Conservation (phyloP, 169 alveolate genomes). For the Cryptosporidium tyzzeri region DNA sequence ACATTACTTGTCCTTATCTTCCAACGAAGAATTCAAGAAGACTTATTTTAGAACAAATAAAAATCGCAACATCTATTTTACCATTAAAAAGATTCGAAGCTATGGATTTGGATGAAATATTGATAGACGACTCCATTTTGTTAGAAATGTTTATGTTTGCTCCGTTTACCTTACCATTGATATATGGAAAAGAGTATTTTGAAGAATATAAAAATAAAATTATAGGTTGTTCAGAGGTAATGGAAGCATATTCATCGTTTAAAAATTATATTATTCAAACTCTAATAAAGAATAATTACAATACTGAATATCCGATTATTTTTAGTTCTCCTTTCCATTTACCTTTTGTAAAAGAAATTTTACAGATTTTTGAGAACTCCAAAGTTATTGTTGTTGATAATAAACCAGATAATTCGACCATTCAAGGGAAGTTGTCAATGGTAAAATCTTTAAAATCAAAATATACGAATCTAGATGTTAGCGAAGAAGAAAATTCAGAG, state of each 20-base stretch:
- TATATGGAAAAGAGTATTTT: constrained; percentile 15
- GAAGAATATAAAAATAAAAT: constrained; percentile 15
- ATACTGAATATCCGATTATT: constrained; percentile 9
- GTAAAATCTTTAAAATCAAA: not conserved
- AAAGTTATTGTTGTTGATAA: constrained; percentile 13
- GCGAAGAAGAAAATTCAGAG: not conserved
- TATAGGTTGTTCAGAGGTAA: not conserved
- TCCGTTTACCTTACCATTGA: constrained; percentile 24
- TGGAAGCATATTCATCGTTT: not conserved
- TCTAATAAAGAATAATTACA: not conserved
- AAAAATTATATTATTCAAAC: constrained; percentile 4
- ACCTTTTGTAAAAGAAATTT: constrained; percentile 28
- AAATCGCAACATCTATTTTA: constrained; percentile 4
- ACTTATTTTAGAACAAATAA: constrained; percentile 9
- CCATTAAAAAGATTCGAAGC: not conserved
- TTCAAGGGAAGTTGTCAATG: not conserved
- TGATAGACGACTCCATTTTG: constrained; percentile 22
- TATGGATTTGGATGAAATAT: not conserved
- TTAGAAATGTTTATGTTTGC: constrained; percentile 39
- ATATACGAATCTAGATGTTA: not conserved
- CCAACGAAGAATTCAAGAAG: constrained; percentile 20
- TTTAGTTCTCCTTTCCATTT: constrained; percentile 62
- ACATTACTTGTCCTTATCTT: constrained; percentile 27
- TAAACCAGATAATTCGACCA: not conserved
- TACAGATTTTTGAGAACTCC: constrained; percentile 13